A percentile compares a stretch with the other conserved stretches of the same genome.
phyloP scores from a whole-genome alignment of 345 rosid genomes.

The Camelina sativa region DNA sequence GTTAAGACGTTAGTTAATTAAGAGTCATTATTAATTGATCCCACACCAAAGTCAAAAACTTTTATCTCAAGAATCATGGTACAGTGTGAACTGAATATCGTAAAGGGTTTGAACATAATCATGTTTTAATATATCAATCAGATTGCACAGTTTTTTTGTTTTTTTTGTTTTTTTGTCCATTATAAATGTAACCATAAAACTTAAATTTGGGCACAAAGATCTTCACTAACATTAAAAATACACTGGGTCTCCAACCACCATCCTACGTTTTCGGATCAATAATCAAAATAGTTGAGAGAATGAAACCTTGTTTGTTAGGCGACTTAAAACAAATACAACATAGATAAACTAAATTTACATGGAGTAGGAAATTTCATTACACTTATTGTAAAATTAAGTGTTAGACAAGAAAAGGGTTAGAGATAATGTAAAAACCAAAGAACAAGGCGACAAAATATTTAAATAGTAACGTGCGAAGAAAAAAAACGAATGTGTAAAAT shows the following conservation, averaged over 20 bases:
- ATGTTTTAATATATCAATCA: slow-evolving; percentile 15
- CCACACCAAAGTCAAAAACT: slow-evolving; percentile 1
- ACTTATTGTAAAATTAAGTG: neutral
- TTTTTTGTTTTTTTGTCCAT: neutral
- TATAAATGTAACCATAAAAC: neutral
- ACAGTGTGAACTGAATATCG: slow-evolving; percentile 25
- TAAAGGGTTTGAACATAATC: neutral
- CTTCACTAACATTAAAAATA: neutral
- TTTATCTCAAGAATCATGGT: neutral
- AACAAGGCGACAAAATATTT: neutral
- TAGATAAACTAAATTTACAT: neutral
- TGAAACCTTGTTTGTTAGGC: too few species aligned
- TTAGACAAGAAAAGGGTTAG: neutral
- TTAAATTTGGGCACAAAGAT: neutral
- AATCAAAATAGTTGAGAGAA: too few species aligned
- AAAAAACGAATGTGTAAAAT: neutral
- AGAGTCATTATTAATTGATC: slow-evolving; percentile 15
- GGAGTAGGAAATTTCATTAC: neutral
- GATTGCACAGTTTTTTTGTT: neutral
- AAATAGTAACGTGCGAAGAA: slow-evolving; percentile 3
- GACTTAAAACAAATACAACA: too few species aligned
- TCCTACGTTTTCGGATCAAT: neutral
- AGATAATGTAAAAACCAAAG: neutral
- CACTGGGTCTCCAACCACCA: neutral
- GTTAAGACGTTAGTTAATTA: neutral